Percentiles rank a stretch among this genome's conserved stretches.
phyloP scores from a whole-genome alignment of 2,329 filamentous ascomycete genomes.

The Tolypocladium nubicola region DNA sequence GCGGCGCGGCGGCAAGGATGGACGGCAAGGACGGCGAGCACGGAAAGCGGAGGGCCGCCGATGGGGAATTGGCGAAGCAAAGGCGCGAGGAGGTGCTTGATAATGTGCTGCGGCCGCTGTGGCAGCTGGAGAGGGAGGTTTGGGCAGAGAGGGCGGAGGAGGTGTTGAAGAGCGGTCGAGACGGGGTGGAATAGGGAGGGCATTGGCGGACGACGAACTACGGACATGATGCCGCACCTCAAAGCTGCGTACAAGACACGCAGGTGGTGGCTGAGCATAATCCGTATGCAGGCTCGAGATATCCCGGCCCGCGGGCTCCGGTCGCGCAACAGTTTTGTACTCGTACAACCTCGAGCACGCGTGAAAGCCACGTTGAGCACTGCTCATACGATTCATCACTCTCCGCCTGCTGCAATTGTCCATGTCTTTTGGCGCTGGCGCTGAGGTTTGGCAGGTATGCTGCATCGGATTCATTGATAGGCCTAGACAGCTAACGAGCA shows the following conservation, averaged over 20 bases:
- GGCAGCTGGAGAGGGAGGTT: slow-evolving; percentile 55
- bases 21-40: slow-evolving; percentile 20
- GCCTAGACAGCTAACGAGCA: not conserved
- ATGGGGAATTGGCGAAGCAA: slow-evolving; percentile 6
- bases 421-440: not conserved
- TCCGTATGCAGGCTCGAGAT: not conserved
- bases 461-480: not conserved
- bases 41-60: slow-evolving; percentile 31
- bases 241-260: not conserved
- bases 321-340: not conserved
- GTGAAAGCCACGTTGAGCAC: not conserved
- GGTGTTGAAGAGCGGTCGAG: not conserved
- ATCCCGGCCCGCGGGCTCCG: not conserved
- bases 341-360: not conserved
- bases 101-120: slow-evolving; percentile 46
- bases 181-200: not conserved
- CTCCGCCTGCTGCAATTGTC: not conserved
- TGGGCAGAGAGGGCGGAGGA: slow-evolving; percentile 36
- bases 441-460: not conserved
- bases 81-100: not conserved
- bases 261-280: not conserved
- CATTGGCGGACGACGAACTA: not conserved
- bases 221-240: not conserved
- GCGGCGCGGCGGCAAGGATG: slow-evolving; percentile 3
- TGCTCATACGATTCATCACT: not conserved